These are phyloP conservation scores for Wickerhamomyces canadensis DNA, from an alignment of 805 yeast genomes.

Conservation along the genomic window DNA sequence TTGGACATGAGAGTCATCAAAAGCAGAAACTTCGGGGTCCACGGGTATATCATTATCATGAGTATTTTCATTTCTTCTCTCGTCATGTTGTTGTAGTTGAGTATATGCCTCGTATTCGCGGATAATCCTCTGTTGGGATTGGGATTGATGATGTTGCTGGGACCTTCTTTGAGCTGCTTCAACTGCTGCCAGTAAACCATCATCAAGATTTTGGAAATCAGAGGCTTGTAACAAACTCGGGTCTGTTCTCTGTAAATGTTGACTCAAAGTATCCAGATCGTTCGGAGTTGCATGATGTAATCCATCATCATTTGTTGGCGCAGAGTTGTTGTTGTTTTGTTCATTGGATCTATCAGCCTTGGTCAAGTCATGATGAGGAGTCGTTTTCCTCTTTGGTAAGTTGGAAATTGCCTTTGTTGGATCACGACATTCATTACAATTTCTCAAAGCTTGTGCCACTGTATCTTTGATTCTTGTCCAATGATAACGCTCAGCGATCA, in stretches of 20 bases:
- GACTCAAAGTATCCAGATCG: slow-evolving; percentile 2
- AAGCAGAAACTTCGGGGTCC: slow-evolving; percentile 54
- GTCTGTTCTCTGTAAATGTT: slow-evolving; percentile 14
- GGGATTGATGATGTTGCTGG: slow-evolving; percentile 3
- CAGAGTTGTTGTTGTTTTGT: neutral
- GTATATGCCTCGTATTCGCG: neutral
- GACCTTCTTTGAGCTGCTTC: slow-evolving; percentile 44
- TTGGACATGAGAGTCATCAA: slow-evolving; percentile 25
- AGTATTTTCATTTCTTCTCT: neutral
- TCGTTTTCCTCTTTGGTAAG: neutral
- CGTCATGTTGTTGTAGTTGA: slow-evolving; percentile 1
- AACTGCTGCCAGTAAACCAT: slow-evolving; percentile 45
- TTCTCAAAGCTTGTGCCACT: slow-evolving; percentile 69
- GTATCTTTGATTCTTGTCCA: slow-evolving; percentile 92
- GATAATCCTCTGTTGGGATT: neutral
- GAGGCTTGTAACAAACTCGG: slow-evolving; percentile 13
- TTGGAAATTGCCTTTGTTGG: slow-evolving; percentile 12
- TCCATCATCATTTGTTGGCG: slow-evolving; percentile 5
- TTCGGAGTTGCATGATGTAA: slow-evolving; percentile 5
- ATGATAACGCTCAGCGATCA: slow-evolving; percentile 74
- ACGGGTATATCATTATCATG: slow-evolving; percentile 38
- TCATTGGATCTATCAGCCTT: slow-evolving; percentile 1
- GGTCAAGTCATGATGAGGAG: slow-evolving; percentile 1
- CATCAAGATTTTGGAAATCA: slow-evolving; percentile 20
- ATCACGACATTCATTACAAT: slow-evolving; percentile 61